Conservation (phyloP, 2,329 filamentous ascomycete species). For the Dactylellina drechsleri region DNA sequence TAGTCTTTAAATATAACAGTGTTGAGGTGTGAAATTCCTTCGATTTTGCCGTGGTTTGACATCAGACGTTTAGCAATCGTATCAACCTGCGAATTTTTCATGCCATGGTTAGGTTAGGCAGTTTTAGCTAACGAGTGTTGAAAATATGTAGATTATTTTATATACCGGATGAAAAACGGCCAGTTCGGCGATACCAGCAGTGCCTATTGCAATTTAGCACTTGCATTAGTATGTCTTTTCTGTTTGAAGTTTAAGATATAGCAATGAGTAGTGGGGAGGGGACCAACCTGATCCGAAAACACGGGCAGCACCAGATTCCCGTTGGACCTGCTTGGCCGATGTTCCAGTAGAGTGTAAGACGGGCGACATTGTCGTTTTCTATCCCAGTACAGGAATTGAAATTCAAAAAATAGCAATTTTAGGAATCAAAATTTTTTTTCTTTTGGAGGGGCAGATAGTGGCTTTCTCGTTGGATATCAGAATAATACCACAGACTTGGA, state of each 20-base stretch:
- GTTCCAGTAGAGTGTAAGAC: slow-evolving; percentile 61
- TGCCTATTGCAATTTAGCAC: slow-evolving; percentile 68
- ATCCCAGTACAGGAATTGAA: too few species aligned
- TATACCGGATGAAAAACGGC: slow-evolving; percentile 89
- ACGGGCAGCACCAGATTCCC: slow-evolving; percentile 87
- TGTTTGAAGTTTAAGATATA: neutral
- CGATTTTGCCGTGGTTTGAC: slow-evolving; percentile 88
- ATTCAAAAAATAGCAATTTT: too few species aligned
- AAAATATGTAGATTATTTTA: slow-evolving; percentile 31
- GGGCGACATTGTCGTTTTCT: slow-evolving; percentile 70
- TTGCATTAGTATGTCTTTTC: slow-evolving; percentile 24
- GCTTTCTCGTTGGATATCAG: too few species aligned
- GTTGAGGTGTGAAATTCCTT: slow-evolving; percentile 75
- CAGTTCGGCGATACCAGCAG: slow-evolving; percentile 90
- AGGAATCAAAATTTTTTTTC: too few species aligned
- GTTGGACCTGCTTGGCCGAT: slow-evolving; percentile 74
- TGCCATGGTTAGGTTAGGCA: neutral
- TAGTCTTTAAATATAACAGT: slow-evolving; percentile 92
- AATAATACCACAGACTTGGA: neutral
- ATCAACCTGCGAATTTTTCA: slow-evolving; percentile 74
- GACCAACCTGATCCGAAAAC: slow-evolving; percentile 85
- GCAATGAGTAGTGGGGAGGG: too few species aligned
- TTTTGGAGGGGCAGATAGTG: too few species aligned
- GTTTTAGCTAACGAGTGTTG: slow-evolving; percentile 56
- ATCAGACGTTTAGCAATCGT: slow-evolving; percentile 98